A percentile compares a stretch with the other conserved stretches of the same genome.
Evolutionary conservation across 345 rosid genomes (phyloP).

Genomic region (Sonneratia alba): DNA sequence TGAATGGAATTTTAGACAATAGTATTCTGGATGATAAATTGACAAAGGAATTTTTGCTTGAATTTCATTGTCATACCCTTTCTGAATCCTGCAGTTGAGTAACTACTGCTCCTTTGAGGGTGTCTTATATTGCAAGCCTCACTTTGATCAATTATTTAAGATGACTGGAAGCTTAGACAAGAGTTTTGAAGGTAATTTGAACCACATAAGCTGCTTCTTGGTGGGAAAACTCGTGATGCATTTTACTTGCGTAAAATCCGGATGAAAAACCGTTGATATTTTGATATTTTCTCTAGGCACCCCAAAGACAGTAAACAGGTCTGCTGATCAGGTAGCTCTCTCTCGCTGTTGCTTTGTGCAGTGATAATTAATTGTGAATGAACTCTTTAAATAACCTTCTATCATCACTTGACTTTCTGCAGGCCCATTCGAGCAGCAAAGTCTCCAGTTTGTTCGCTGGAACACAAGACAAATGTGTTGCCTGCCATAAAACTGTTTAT

Average conservation of each 20-base stretch:
- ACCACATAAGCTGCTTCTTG: background rate
- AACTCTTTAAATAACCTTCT: background rate
- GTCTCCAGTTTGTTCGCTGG: conserved; percentile 64
- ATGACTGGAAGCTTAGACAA: conserved; percentile 76
- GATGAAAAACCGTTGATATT: background rate
- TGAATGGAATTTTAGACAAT: no score
- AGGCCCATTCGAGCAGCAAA: conserved; percentile 40
- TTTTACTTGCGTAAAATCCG: background rate
- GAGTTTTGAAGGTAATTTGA: conserved; percentile 52
- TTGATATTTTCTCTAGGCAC: conserved; percentile 28
- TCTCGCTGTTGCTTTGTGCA: background rate
- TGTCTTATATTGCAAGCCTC: conserved; percentile 69
- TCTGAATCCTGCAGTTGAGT: conserved; percentile 19
- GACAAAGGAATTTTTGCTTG: background rate
- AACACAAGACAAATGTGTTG: conserved; percentile 67
- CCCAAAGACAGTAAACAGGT: conserved; percentile 46
- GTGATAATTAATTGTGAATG: background rate
- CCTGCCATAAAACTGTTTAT: conserved; percentile 71
- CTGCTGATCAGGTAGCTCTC: conserved; percentile 41
- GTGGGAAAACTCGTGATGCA: background rate
- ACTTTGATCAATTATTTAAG: conserved; percentile 66
- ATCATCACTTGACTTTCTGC: conserved; percentile 2
- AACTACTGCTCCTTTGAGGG: conserved; percentile 63
- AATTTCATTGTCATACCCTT: background rate
- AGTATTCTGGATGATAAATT: background rate